These are phyloP conservation scores for Piper longum DNA, from an alignment of 164 flowering plant genomes.

Conservation along the genomic window DNA sequence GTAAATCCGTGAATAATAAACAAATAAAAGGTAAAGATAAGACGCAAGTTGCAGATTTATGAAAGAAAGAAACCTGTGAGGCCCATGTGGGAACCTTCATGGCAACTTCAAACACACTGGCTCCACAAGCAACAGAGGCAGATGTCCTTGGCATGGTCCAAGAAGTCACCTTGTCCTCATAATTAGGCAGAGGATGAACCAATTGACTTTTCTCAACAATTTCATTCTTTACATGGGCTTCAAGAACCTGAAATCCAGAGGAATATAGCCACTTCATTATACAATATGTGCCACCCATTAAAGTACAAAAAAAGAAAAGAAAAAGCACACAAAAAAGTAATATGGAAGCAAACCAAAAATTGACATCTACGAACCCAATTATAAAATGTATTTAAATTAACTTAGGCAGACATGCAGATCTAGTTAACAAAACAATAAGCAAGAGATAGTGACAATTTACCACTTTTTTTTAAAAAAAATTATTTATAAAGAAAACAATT, in stretches of 20 bases:
- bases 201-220: conserved; percentile 61
- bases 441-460: too few species aligned
- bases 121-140: conserved; percentile 77
- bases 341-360: too few species aligned
- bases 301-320: too few species aligned
- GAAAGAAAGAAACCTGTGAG: conserved; percentile 45
- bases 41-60: not conserved
- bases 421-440: too few species aligned
- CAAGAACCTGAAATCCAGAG: conserved; percentile 40
- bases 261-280: not conserved
- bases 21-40: not conserved
- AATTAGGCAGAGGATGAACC: conserved; percentile 40
- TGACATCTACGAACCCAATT: too few species aligned
- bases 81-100: conserved; percentile 90
- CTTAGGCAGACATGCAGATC: too few species aligned
- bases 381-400: too few species aligned
- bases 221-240: conserved; percentile 77
- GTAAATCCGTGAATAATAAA: not conserved
- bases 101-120: conserved; percentile 73
- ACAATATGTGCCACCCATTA: not conserved
- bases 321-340: too few species aligned
- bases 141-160: conserved; percentile 62
- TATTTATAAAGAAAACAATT: too few species aligned
- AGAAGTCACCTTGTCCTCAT: conserved; percentile 36
- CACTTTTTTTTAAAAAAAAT: too few species aligned